phyloP scores from a whole-genome alignment of 2,329 filamentous ascomycete species.

The Chaetothyriales sp. region DNA sequence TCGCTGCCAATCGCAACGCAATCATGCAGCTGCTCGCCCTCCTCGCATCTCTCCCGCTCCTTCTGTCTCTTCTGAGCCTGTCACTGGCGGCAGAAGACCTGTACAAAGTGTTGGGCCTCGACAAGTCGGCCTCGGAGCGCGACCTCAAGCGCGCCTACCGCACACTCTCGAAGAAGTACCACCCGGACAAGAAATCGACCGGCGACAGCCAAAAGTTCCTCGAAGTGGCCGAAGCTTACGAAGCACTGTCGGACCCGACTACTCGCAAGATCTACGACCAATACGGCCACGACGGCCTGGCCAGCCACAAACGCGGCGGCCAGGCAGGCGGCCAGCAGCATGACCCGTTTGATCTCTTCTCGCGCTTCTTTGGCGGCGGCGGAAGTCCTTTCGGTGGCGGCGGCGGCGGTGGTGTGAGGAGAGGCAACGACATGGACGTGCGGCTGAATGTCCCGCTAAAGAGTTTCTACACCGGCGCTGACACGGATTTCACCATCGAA shows the following conservation, averaged over 20 bases:
- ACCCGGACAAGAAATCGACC: slow-evolving; percentile 96
- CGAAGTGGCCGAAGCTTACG: slow-evolving; percentile 88
- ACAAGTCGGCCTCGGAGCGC: slow-evolving; percentile 64
- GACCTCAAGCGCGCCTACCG: slow-evolving; percentile 92
- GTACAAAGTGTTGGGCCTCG: slow-evolving; percentile 63
- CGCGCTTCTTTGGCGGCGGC: slow-evolving; percentile 84
- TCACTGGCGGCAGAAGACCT: slow-evolving; percentile 27
- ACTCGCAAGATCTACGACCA: slow-evolving; percentile 84
- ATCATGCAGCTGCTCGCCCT: slow-evolving; percentile 13
- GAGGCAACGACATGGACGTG: slow-evolving; percentile 81
- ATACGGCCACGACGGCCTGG: slow-evolving; percentile 80
- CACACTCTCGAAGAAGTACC: slow-evolving; percentile 82
- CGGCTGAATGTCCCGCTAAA: slow-evolving; percentile 63
- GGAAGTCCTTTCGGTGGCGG: slow-evolving; percentile 54
- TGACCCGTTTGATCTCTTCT: slow-evolving; percentile 94
- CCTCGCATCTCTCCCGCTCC: slow-evolving; percentile 8
- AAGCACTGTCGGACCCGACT: slow-evolving; percentile 67
- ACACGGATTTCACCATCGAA: slow-evolving; percentile 78
- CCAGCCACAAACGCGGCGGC: slow-evolving; percentile 64
- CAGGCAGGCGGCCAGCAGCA: slow-evolving; percentile 46
- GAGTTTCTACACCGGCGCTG: slow-evolving; percentile 84
- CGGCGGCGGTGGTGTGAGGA: slow-evolving; percentile 45
- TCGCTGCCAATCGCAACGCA: slow-evolving; percentile 1
- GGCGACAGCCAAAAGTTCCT: slow-evolving; percentile 83
- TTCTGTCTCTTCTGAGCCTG: slow-evolving; percentile 11